Conservation (phyloP, 2,329 filamentous ascomycete genomes). For the Cordyceps javanica region DNA sequence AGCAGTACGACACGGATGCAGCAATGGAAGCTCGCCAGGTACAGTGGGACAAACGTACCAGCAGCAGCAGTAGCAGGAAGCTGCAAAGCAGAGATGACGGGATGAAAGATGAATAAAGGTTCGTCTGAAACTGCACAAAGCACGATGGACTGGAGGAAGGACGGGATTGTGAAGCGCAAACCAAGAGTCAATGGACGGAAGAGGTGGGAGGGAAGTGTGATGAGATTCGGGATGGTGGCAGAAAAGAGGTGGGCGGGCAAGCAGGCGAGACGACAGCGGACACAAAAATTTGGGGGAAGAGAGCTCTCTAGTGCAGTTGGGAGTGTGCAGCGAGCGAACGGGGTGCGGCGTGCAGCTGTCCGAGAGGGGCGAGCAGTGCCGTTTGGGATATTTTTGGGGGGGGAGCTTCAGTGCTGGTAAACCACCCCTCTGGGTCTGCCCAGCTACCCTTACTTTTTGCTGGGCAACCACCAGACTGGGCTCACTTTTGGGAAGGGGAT, state of each 20-base stretch:
- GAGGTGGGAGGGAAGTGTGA: constrained; percentile 9
- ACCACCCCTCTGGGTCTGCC: not conserved
- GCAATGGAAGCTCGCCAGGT: not conserved
- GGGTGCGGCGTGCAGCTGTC: constrained; percentile 3
- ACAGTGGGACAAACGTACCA: not conserved
- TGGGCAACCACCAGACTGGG: no score
- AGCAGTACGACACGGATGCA: not conserved
- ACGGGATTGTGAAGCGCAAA: constrained; percentile 3
- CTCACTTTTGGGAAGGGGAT: no score
- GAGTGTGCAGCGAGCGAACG: not conserved
- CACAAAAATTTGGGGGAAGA: constrained; percentile 9
- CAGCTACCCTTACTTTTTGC: not conserved
- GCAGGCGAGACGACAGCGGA: not conserved
- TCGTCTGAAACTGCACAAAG: not conserved
- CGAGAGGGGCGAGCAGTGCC: constrained; percentile 2
- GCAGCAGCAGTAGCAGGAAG: not conserved
- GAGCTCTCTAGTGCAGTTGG: not conserved
- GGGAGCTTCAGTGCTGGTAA: not conserved
- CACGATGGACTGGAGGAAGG: not conserved
- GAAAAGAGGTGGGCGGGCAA: constrained; percentile 7
- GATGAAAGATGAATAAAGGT: not conserved
- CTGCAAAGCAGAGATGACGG: not conserved
- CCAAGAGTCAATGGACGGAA: constrained; percentile 7
- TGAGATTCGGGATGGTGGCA: constrained; percentile 9
- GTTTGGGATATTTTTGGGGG: not conserved